Evolutionary conservation across 2,329 filamentous ascomycete genomes (phyloP).

Genomic region (Aspergillus fijiensis): DNA sequence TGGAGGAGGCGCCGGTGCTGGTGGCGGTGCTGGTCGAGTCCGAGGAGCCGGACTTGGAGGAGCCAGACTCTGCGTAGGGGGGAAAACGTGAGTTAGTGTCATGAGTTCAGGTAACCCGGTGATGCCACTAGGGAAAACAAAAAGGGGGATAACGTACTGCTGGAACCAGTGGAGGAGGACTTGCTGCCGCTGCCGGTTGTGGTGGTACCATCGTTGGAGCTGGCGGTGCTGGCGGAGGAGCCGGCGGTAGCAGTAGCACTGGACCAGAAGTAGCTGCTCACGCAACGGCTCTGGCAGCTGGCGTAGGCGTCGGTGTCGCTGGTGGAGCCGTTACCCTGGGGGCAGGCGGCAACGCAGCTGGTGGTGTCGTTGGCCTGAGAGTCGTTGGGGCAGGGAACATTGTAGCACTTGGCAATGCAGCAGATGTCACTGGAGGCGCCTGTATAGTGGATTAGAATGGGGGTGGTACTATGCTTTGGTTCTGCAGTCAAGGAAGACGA

Average conservation of each 20-base stretch:
- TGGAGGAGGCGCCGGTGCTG: conserved; percentile 15
- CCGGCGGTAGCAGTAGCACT: conserved; percentile 22
- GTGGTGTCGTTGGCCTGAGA: conserved; percentile 52
- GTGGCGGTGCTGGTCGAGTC: conserved; percentile 20
- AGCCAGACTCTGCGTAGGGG: conserved; percentile 7
- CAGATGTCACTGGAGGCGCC: conserved; percentile 49
- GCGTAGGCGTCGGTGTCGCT: conserved; percentile 48
- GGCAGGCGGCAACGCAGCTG: conserved; percentile 53
- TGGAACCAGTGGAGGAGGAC: conserved; percentile 14
- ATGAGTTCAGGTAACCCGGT: background rate
- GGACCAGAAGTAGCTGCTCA: conserved; percentile 49
- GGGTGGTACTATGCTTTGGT: background rate
- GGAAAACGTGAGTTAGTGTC: conserved; percentile 3
- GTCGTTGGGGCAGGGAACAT: conserved; percentile 54
- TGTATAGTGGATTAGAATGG: conserved; percentile 15
- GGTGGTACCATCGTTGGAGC: conserved; percentile 18
- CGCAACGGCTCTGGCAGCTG: conserved; percentile 51
- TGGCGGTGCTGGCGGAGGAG: conserved; percentile 23
- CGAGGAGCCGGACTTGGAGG: conserved; percentile 12
- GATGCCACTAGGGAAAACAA: background rate
- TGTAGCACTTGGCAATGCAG: conserved; percentile 53
- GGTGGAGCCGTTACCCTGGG: conserved; percentile 52
- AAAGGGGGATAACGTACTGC: conserved; percentile 11
- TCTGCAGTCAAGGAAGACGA: no score
- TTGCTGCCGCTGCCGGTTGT: conserved; percentile 15